Evolutionary conservation across 2,329 filamentous ascomycete species (phyloP).

Genomic region (Escovopsis sp.): DNA sequence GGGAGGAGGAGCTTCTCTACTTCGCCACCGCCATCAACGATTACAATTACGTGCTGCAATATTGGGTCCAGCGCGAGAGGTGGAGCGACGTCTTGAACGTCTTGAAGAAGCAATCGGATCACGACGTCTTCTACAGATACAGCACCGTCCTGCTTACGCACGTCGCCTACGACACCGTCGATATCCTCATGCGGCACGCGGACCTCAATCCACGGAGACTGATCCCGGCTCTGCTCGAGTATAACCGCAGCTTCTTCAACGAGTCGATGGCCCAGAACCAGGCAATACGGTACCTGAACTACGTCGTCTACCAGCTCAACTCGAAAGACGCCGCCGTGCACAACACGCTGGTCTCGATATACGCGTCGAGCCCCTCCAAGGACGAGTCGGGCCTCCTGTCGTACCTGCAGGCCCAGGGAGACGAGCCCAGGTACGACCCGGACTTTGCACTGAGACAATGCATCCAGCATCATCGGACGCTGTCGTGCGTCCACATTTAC

Average conservation of each 20-base stretch:
- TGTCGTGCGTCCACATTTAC: constrained; percentile 95
- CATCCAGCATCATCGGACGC: constrained; percentile 83
- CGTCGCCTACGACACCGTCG: constrained; percentile 71
- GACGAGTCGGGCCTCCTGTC: constrained; percentile 76
- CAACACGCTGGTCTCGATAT: constrained; percentile 93
- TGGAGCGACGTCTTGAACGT: constrained; percentile 81
- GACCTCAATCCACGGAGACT: constrained; percentile 75
- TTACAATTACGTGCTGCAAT: constrained; percentile 86
- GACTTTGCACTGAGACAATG: constrained; percentile 93
- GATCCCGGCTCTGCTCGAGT: constrained; percentile 86
- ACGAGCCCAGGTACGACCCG: constrained; percentile 77
- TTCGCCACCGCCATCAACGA: constrained; percentile 84
- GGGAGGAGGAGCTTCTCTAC: constrained; percentile 82
- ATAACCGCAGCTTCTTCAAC: constrained; percentile 64
- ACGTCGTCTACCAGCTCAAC: constrained; percentile 75
- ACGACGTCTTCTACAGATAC: constrained; percentile 91
- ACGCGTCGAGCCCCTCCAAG: constrained; percentile 68
- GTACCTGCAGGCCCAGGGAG: constrained; percentile 82
- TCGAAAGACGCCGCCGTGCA: constrained; percentile 78
- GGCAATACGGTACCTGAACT: constrained; percentile 83
- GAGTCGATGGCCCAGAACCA: constrained; percentile 61
- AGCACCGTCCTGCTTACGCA: constrained; percentile 94
- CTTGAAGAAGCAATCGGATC: constrained; percentile 81
- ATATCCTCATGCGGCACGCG: constrained; percentile 84
- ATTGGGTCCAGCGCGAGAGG: constrained; percentile 91